Base-by-base conservation (phyloP, 2,329 filamentous ascomycete genomes). In the Diplocarpon mali region DNA sequence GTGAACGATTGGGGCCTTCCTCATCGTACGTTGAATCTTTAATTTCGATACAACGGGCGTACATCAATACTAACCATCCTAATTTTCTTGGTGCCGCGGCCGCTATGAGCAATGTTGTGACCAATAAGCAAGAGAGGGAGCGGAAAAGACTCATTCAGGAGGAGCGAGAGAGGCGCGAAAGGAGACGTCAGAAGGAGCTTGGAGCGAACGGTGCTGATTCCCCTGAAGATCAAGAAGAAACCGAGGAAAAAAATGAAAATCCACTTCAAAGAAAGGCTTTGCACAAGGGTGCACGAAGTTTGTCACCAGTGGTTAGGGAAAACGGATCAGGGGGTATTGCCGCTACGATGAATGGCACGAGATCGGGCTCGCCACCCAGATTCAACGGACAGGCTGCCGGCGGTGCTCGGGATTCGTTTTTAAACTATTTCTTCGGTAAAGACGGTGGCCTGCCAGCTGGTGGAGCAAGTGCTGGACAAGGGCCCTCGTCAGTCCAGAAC, bases 361-460 rank as follows among this genome's bases (percentile, higher is more conserved):
- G 82, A 43, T 70, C 77, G 30, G 67, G 67, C 28, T 82, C 81
- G 35, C 79, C 80, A 10, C 71, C 77, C 24, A 72, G 73, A 43
- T 73, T 83, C 51, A 76, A 76, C 52, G 70, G 70, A 20, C 75
- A 78, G 52, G 69, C 69, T 4, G 63, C 74, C 40, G 80, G 80
- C 45, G 75, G 69, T 48, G 78, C 85, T 34, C 78, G 82, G 50
- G 92, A 98, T 66, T 93, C 88, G 0, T 98, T 98, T 70, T 66
- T 98, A 50, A 96, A 90, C 66, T 98, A 98, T 66, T 98, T 98
- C 67, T 98, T 98, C 59, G 89, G 92, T 57, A 96, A 98, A 62
- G 92, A 98, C 50, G 85, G 85, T 38, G 40, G 31, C 6, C 71
- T 71, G 28, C 67, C 70, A 46, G 59, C 68, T 48, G 60, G 69